Evolutionary conservation across 163 green algal species (phyloP).

Genomic region (Volvox carteri): DNA sequence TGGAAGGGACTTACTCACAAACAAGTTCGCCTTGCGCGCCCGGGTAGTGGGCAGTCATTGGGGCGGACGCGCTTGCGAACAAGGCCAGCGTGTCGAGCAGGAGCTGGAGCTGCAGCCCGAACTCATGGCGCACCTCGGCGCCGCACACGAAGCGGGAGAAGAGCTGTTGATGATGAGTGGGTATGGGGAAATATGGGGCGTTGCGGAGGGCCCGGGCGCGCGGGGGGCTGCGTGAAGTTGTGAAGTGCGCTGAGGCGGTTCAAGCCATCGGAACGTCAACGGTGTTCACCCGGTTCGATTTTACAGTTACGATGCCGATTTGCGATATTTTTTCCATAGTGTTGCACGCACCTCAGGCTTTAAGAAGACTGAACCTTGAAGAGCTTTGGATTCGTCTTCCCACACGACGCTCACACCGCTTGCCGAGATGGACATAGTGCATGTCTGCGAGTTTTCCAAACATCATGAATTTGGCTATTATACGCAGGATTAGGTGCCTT

Average conservation of each 20-base stretch:
- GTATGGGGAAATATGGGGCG: too few relatives aligned
- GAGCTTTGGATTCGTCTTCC: constrained; percentile 74
- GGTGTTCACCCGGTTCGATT: too few relatives aligned
- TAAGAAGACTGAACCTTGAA: constrained; percentile 71
- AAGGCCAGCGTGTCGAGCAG: constrained; percentile 78
- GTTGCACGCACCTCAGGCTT: constrained; percentile 59
- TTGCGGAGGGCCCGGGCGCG: too few relatives aligned
- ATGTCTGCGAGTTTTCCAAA: constrained; percentile 48
- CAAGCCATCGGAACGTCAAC: too few relatives aligned
- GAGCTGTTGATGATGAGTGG: constrained; percentile 56
- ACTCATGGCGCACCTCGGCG: constrained; percentile 34
- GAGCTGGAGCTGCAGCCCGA: constrained; percentile 72
- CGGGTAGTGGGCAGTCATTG: constrained; percentile 73
- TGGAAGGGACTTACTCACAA: constrained; percentile 72
- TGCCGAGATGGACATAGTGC: constrained; percentile 54
- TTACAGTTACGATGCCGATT: too few relatives aligned
- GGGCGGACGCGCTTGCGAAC: constrained; percentile 65
- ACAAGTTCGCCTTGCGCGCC: constrained; percentile 77
- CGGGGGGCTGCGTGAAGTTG: too few relatives aligned
- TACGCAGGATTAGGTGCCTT: not conserved
- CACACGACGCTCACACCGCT: constrained; percentile 69
- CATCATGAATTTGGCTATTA: not conserved
- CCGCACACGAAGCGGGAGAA: constrained; percentile 62
- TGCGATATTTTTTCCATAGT: too few relatives aligned
- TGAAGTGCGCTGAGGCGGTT: too few relatives aligned